A percentile compares a stretch with the other conserved stretches of the same genome.
Conservation (phyloP, 1,139 yeast genomes). For the Ogataea hybrid region DNA sequence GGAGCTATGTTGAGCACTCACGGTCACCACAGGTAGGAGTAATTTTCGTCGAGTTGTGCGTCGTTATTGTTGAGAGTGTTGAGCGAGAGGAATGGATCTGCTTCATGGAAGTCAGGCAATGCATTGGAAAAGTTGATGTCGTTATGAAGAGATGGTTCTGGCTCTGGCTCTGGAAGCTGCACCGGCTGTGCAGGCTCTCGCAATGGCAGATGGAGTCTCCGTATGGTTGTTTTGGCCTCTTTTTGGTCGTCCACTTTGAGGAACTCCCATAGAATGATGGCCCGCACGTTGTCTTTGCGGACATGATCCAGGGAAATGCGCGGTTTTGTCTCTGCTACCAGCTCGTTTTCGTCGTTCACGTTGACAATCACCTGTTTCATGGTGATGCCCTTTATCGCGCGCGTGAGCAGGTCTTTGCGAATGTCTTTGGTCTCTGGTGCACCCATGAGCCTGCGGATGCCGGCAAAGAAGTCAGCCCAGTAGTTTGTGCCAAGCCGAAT, state of each 20-base stretch:
- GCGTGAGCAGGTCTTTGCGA: slow-evolving; percentile 22
- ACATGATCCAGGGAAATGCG: slow-evolving; percentile 19
- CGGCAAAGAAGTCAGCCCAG: slow-evolving; percentile 37
- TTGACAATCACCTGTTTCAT: slow-evolving; percentile 52
- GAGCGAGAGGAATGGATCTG: slow-evolving; percentile 8
- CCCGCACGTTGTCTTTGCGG: slow-evolving; percentile 37
- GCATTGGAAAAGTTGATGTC: not conserved
- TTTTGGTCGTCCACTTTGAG: slow-evolving; percentile 40
- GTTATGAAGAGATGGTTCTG: not conserved
- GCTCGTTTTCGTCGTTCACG: slow-evolving; percentile 33
- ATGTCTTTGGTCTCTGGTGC: slow-evolving; percentile 9
- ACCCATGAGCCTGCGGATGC: slow-evolving; percentile 24
- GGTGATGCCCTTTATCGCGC: slow-evolving; percentile 54
- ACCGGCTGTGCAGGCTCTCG: not conserved
- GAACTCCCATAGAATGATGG: slow-evolving; percentile 60
- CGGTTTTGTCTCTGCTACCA: slow-evolving; percentile 4
- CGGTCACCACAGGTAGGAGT: slow-evolving; percentile 4
- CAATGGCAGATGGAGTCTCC: slow-evolving; percentile 36
- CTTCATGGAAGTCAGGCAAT: slow-evolving; percentile 4
- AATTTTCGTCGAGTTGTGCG: slow-evolving; percentile 6
- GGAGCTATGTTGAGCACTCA: too few relatives aligned
- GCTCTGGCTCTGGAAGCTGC: not conserved
- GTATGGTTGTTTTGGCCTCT: slow-evolving; percentile 37
- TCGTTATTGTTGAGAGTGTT: slow-evolving; percentile 1
- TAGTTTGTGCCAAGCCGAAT: slow-evolving; percentile 37